Evolutionary conservation across 129 eudicot species (phyloP).

Genomic region (Calendula officinalis): DNA sequence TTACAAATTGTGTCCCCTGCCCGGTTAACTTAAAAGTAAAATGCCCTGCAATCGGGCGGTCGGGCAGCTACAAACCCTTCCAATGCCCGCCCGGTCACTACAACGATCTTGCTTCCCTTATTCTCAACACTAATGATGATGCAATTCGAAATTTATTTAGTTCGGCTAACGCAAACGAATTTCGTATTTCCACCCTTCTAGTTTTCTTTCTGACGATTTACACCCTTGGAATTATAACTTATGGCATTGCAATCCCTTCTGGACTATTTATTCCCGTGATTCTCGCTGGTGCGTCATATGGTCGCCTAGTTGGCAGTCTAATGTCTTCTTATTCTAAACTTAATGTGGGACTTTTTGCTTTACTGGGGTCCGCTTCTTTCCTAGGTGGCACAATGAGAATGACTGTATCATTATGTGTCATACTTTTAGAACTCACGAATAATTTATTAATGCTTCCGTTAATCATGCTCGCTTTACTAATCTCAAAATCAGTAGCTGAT

Average conservation of each 20-base stretch:
- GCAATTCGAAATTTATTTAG: conserved; percentile 80
- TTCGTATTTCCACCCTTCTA: conserved; percentile 60
- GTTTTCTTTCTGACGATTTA: conserved; percentile 56
- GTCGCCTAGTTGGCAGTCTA: conserved; percentile 72
- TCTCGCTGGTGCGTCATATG: conserved; percentile 88
- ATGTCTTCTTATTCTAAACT: conserved; percentile 55
- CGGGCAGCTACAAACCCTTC: conserved; percentile 78
- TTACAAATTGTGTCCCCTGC: conserved; percentile 70
- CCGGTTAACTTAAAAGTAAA: conserved; percentile 43
- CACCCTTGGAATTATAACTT: conserved; percentile 78
- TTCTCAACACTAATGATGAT: conserved; percentile 91
- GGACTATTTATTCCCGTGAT: conserved; percentile 98
- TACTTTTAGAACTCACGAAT: conserved; percentile 87
- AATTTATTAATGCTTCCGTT: conserved; percentile 81
- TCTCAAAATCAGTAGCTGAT: conserved; percentile 92
- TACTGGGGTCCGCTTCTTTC: conserved; percentile 94
- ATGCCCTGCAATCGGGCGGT: conserved; percentile 73
- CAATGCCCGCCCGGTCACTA: conserved; percentile 79
- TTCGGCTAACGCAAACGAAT: conserved; percentile 45
- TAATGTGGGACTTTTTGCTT: conserved; percentile 76
- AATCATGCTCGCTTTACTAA: conserved; percentile 82
- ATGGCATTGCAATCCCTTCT: conserved; percentile 94
- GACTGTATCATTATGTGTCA: conserved; percentile 94
- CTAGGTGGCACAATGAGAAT: conserved; percentile 99
- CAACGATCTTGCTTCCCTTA: conserved; percentile 94